These are phyloP conservation scores for Fagus crenata DNA, from an alignment of 306 rosid genomes.

Conservation along the genomic window DNA sequence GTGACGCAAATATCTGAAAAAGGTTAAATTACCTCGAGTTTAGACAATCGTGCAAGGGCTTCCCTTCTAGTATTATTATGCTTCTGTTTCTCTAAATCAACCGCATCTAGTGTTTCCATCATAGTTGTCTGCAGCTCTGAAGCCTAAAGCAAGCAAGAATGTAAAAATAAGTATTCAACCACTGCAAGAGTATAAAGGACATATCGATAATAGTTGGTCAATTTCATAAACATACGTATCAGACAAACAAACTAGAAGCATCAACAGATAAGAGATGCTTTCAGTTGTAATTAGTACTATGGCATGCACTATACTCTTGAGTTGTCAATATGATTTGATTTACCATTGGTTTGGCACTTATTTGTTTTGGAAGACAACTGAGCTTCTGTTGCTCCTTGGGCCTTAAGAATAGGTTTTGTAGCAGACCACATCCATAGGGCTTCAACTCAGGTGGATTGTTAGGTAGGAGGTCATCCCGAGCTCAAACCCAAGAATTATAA, in stretches of 20 bases:
- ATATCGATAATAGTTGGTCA: neutral
- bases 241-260: neutral
- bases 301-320: neutral
- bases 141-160: constrained; percentile 56
- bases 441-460: no score
- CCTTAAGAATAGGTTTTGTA: no score
- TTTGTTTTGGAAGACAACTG: no score
- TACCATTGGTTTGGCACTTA: neutral
- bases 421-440: no score
- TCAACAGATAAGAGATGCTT: neutral
- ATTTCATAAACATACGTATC: neutral
- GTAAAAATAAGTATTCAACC: constrained; percentile 19
- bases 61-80: constrained; percentile 94
- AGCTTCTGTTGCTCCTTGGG: no score
- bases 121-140: constrained; percentile 75
- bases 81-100: constrained; percentile 89
- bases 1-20: constrained; percentile 22
- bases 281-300: neutral
- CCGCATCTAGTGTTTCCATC: constrained; percentile 99
- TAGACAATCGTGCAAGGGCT: constrained; percentile 68
- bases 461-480: no score
- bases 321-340: neutral
- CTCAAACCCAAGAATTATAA: no score
- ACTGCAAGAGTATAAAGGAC: neutral
- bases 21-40: constrained; percentile 66